Conservation (phyloP, 257 asterid species). For the Forsythia suspensa region DNA sequence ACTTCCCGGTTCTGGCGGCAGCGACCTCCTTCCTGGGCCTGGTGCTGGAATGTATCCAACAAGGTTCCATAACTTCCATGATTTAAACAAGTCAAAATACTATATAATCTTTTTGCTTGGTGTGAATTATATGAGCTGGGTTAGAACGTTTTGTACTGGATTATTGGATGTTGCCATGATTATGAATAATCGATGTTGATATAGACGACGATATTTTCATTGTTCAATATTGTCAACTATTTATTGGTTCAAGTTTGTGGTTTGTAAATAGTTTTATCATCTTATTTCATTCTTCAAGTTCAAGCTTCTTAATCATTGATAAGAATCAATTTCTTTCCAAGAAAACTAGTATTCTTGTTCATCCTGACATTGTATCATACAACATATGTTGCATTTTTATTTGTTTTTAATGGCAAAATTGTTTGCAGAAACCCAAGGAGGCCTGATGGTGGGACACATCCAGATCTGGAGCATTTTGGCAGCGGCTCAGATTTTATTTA, state of each 20-base stretch:
- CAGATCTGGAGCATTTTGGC: constrained; percentile 46
- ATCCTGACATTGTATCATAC: not conserved
- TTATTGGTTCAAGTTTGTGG: not conserved
- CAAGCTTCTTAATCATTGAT: not conserved
- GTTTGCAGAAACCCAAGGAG: constrained; percentile 41
- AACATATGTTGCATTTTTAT: not conserved
- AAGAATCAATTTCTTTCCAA: not conserved
- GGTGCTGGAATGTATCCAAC: constrained; percentile 76
- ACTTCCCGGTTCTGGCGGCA: constrained; percentile 41
- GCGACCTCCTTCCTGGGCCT: constrained; percentile 66
- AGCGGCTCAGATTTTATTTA: constrained; percentile 34
- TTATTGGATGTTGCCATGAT: no score
- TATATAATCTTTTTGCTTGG: not conserved
- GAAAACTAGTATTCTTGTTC: not conserved
- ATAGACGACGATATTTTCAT: not conserved
- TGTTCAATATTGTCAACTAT: no score
- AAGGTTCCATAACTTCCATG: constrained; percentile 36
- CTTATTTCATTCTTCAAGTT: not conserved
- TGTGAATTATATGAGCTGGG: not conserved
- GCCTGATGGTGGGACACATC: constrained; percentile 48
- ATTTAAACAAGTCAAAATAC: not conserved
- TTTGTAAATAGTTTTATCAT: no score
- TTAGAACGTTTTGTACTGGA: not conserved
- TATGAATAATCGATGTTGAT: not conserved
- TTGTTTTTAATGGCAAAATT: not conserved